Evolutionary conservation across 2,329 filamentous ascomycete species (phyloP), one percentile per base, ranked within the genome.

Genomic region (Alternaria sp.): DNA sequence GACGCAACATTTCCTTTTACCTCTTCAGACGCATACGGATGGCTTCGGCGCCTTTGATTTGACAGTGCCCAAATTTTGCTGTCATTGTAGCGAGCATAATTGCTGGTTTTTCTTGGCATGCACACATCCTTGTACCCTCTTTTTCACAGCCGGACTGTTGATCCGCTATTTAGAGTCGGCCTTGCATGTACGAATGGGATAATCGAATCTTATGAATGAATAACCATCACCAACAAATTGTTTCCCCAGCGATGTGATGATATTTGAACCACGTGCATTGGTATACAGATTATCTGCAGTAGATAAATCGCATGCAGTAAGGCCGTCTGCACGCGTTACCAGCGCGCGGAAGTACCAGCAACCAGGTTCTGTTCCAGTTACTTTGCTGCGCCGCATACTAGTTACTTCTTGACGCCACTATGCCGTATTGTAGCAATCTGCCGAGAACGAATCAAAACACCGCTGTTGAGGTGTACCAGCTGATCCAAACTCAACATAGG

Each of bases 71-170:
- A 40, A 40, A 61, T 44, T 42, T 51, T 63, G 59, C 60, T 68
- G 62, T 75, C 74, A 73, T 74, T 65, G 67, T 67, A 73, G 72
- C 72, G 70, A 71, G 71, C 71, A 68, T 71, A 37, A 58, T 58
- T 31, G 41, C 61, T 45, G 56, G 58, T 60, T 48, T 57, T 58
- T 48, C 21, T 23, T 24, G 21, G 44, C 45, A 51, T 55, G 41
- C 53, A 45, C 23, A 14, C 33, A 44, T 17, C 55, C 61, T 46
- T 61, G 55, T 60, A 56, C 59, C 56, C 65, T 62, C 64, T 56
- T 53, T 62, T 72, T 71, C 65, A 70, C 74, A 77, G 73, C 74
- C 71, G 73, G 74, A 74, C 74, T 77, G 74, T 76, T 75, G 73
- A 74, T 69, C 68, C 65, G 53, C 55, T 66, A 67, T 66, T 24